Evolutionary conservation across 2,329 filamentous ascomycete genomes (phyloP).

Genomic region (Xylaria digitata): DNA sequence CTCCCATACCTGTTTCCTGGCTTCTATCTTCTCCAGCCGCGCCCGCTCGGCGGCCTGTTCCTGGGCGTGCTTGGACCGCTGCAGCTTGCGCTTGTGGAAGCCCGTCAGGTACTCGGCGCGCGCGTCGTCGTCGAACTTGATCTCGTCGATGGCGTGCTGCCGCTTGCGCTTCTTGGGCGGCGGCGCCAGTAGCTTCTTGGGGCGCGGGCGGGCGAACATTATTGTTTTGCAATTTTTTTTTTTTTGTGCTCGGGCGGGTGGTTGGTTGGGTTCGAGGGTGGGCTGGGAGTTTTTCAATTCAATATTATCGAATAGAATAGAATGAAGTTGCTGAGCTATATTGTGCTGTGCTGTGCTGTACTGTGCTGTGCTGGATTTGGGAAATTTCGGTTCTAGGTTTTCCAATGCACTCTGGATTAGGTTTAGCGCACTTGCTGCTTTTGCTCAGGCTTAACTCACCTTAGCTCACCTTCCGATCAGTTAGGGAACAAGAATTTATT

Average conservation of each 20-base stretch:
- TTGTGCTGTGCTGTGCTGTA: no score
- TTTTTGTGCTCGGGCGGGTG: slow-evolving; percentile 3
- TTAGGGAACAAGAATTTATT: not conserved
- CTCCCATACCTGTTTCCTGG: slow-evolving; percentile 76
- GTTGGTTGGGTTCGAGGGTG: not conserved
- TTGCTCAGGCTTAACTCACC: no score
- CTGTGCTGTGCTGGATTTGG: slow-evolving; percentile 4
- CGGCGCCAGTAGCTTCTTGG: slow-evolving; percentile 69
- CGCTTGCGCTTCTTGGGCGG: slow-evolving; percentile 75
- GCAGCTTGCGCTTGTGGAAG: slow-evolving; percentile 94
- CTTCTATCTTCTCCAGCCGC: slow-evolving; percentile 78
- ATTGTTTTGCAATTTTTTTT: slow-evolving; percentile 38
- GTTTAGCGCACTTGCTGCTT: no score
- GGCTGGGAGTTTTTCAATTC: no score
- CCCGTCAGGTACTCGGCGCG: slow-evolving; percentile 91
- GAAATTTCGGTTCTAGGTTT: not conserved
- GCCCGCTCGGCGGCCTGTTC: slow-evolving; percentile 82
- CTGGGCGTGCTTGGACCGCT: slow-evolving; percentile 85
- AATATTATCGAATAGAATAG: no score
- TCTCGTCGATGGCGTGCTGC: slow-evolving; percentile 74
- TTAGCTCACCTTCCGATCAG: no score
- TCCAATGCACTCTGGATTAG: no score
- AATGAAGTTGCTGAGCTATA: not conserved
- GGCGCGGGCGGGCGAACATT: slow-evolving; percentile 68
- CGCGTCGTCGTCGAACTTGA: slow-evolving; percentile 83